These are phyloP conservation scores for Leucogyrophana mollusca DNA, from an alignment of 768 basidiomycete genomes.

Conservation along the genomic window DNA sequence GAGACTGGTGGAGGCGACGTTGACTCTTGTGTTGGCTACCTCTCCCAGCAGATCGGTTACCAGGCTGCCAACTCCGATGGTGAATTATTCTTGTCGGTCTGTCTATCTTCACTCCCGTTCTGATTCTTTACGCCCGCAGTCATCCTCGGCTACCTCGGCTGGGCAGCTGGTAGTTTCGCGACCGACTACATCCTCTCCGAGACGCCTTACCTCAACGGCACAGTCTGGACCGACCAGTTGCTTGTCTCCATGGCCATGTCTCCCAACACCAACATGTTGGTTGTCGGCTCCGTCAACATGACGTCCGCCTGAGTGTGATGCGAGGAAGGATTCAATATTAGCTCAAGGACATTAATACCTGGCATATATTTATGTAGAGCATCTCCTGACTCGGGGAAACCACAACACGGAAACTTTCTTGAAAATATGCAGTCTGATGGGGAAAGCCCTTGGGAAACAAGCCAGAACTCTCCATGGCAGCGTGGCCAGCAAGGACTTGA, in stretches of 20 bases:
- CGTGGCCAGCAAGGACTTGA: too few relatives aligned
- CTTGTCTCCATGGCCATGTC: slow-evolving; percentile 33
- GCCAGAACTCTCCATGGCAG: too few relatives aligned
- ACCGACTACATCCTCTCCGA: slow-evolving; percentile 33
- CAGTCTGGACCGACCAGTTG: slow-evolving; percentile 36
- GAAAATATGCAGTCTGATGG: too few relatives aligned
- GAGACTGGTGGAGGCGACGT: slow-evolving; percentile 62
- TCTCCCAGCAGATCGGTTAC: slow-evolving; percentile 46
- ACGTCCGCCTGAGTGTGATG: too few relatives aligned
- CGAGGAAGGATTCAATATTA: too few relatives aligned
- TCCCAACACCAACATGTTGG: slow-evolving; percentile 13
- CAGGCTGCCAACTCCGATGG: slow-evolving; percentile 50
- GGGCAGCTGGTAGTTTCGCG: slow-evolving; percentile 59
- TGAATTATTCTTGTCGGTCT: slow-evolving; percentile 16
- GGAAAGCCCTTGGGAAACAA: too few relatives aligned
- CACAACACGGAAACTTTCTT: too few relatives aligned
- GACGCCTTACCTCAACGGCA: slow-evolving; percentile 26
- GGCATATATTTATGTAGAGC: too few relatives aligned
- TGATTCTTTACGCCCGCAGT: slow-evolving; percentile 26
- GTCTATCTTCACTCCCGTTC: neutral
- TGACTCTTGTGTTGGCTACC: slow-evolving; percentile 42
- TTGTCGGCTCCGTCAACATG: neutral
- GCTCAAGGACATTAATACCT: too few relatives aligned
- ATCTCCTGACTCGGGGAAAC: too few relatives aligned
- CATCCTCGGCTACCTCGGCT: slow-evolving; percentile 54